Evolutionary conservation across 306 rosid genomes (phyloP), one percentile per base, ranked within the genome.

Genomic region (Lathyrus aphaca): DNA sequence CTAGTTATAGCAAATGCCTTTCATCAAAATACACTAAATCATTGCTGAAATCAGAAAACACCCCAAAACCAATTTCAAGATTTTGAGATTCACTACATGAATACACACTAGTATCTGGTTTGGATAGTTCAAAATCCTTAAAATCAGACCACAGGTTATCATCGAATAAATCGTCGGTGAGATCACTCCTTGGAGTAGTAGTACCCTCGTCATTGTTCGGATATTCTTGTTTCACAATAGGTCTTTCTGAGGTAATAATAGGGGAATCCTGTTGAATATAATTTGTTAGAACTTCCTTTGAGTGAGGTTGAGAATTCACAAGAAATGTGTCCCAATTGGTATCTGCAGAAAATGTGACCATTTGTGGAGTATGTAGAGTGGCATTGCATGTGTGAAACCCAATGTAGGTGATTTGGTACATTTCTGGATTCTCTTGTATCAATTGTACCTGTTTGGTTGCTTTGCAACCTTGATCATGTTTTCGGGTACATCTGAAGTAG

Each of bases 381-480:
- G 60, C 62, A 44, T 42, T 76, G 82, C 98, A 93, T 5, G 93
- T 93, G 83, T 93, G 98, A 4, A 55, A 44, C 1, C 91, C 96
- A 4, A 88, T 93, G 79, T 90, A 93, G 1, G 90, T 93, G 3
- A 56, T 86, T 3, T 69, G 83, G 61, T 64, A 93, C 75, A 15
- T 16, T 17, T 65, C 67, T 2, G 96, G 90, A 40, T 64, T 80
- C 37, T 74, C 87, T 64, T 83, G 65, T 32, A 60, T 46, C 55
- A 66, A 75, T 59, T 90, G 96, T 48, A 93, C 96, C 45, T 88
- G 96, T 64, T 83, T 90, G 30, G 70, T 75, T 43, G 96, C 96
- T 16, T 10, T 43, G 74, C 96, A 93, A 32, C 86, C 81, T 82
- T 88, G 83, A 0, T 88, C 98, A 55, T 38, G 46, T 75, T 90